Evolutionary conservation across 2,329 filamentous ascomycete genomes (phyloP), one percentile per base, ranked within the genome.

Genomic region (Ophiostoma novo-ulmi): DNA sequence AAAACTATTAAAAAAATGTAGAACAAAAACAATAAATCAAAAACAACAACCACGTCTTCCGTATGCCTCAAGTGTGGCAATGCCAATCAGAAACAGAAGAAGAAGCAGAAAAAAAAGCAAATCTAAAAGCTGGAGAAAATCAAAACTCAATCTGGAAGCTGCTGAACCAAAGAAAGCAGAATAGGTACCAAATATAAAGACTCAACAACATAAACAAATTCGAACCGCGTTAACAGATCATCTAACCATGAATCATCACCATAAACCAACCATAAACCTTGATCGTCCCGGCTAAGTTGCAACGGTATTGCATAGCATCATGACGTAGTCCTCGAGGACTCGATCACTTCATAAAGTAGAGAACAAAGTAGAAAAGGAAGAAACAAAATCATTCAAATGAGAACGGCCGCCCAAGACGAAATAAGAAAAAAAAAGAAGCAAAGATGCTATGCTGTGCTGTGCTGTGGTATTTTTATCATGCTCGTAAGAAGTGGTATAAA

Each of bases 341-440:
- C 48, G n/a, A 8, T 55, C n/a, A 36, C n/a, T 17, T n/a, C 7
- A 22, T 20, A 64, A 35, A 65, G 35, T 0, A 55, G 31, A 31
- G 31, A 35, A 36, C 65, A 7, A 26, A 35, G 14, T 22, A 36
- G 14, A 61, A 22, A 41, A 17, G 14, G 44, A 52, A 35, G 3
- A 10, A 61, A 36, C 48, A 69, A 69, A 11, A 39, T 48, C 55
- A 65, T 55, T 1, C 31, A 61, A 36, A 71, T 14, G 31, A 68
- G 55, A 64, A 17, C 39, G 41, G 39, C 41, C 65, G 41, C 41
- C 65, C 41, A 11, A 22, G 39, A 7, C 0, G 22, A 58, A 22
- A n/a, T 11, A 35, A 69, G 63, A 63, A 22, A 31, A 5, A 26
- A 10, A 26, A 65, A 38, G 38, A 26, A 22, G n/a, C 52, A 61